These are phyloP conservation scores for Abelmoschus esculentus DNA, from an alignment of 345 rosid genomes.

Conservation along the genomic window DNA sequence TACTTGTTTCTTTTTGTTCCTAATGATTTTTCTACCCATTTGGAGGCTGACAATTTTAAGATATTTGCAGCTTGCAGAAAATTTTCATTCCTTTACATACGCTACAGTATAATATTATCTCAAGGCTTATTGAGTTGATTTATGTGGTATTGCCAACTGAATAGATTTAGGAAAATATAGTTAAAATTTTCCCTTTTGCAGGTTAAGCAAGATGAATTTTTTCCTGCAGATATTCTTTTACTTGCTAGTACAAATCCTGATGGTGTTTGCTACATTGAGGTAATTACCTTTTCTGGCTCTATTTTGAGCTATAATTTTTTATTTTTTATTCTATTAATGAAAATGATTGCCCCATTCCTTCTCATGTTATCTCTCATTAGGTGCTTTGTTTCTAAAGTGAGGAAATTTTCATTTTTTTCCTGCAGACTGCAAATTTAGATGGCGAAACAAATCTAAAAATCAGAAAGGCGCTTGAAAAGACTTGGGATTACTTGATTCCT, in stretches of 20 bases:
- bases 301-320: conserved; percentile 1
- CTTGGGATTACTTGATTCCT: conserved; percentile 92
- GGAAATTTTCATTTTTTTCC: conserved; percentile 17
- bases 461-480: conserved; percentile 91
- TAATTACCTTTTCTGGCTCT: conserved; percentile 19
- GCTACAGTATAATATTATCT: background rate
- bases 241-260: conserved; percentile 89
- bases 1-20: no score
- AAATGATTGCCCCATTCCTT: background rate
- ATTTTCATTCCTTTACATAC: background rate
- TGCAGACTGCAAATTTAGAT: conserved; percentile 94
- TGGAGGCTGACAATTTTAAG: no score
- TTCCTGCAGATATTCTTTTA: conserved; percentile 92
- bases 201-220: conserved; percentile 89
- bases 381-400: background rate
- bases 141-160: background rate
- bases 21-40: no score
- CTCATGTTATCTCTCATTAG: background rate
- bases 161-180: conserved; percentile 1
- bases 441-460: conserved; percentile 99
- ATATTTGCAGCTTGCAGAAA: no score
- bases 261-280: conserved; percentile 98
- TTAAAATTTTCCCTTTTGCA: conserved; percentile 32
- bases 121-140: background rate
- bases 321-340: conserved; percentile 1